Conservation (phyloP, 192 early-diverging fungal species). For the Pilaira anomala region DNA sequence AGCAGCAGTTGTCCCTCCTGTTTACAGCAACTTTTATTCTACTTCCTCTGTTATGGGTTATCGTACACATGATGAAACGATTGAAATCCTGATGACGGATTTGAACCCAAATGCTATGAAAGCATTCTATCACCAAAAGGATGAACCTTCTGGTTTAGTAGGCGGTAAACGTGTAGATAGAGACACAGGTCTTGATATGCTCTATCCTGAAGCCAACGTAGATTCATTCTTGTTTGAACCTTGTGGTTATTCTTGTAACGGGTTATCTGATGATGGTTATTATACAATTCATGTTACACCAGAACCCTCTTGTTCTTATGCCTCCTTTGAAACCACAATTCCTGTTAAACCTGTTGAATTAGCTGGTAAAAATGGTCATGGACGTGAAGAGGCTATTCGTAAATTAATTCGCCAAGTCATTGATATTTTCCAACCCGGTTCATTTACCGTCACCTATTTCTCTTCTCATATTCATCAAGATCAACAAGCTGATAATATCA, state of each 20-base stretch:
- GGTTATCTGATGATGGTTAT: slow-evolving; percentile 75
- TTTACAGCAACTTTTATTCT: not conserved
- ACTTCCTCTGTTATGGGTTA: slow-evolving; percentile 6
- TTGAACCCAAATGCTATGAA: slow-evolving; percentile 78
- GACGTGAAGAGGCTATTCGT: slow-evolving; percentile 32
- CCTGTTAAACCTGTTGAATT: slow-evolving; percentile 45
- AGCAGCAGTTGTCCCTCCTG: too few species aligned
- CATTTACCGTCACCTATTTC: slow-evolving; percentile 79
- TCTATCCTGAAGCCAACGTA: slow-evolving; percentile 79
- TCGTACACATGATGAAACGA: slow-evolving; percentile 69
- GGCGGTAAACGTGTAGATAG: slow-evolving; percentile 69
- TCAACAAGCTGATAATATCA: slow-evolving; percentile 16
- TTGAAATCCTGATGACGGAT: slow-evolving; percentile 97
- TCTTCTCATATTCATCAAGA: slow-evolving; percentile 45
- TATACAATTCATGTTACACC: slow-evolving; percentile 98
- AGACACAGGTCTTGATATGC: slow-evolving; percentile 70
- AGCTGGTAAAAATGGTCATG: slow-evolving; percentile 1
- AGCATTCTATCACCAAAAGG: slow-evolving; percentile 63
- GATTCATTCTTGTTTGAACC: slow-evolving; percentile 94
- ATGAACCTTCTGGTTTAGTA: slow-evolving; percentile 77
- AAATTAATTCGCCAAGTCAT: slow-evolving; percentile 73
- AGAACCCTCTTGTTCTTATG: slow-evolving; percentile 94
- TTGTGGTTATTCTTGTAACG: slow-evolving; percentile 96
- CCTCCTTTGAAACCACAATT: slow-evolving; percentile 93
- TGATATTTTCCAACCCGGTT: slow-evolving; percentile 77